phyloP scores from a whole-genome alignment of 805 yeast genomes.

The Wickerhamomyces silvicola region DNA sequence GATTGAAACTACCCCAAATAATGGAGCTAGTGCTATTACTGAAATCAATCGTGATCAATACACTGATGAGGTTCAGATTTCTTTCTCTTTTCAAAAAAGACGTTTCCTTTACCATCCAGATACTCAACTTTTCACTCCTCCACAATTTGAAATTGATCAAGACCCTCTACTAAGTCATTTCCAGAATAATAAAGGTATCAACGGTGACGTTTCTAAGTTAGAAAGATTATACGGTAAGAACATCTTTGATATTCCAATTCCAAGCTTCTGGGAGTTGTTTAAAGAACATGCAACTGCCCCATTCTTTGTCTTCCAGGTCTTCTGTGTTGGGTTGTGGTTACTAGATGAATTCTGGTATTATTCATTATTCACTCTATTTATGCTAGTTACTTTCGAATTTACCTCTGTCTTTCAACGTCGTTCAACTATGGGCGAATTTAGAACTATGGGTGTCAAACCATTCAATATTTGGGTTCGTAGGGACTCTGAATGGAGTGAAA shows the following conservation, averaged over 20 bases:
- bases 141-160: constrained; percentile 59
- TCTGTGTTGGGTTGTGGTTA: constrained; percentile 92
- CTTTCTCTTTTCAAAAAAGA: constrained; percentile 87
- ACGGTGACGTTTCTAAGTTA: constrained; percentile 42
- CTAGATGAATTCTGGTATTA: constrained; percentile 97
- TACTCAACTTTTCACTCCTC: constrained; percentile 62
- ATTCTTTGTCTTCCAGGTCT: constrained; percentile 91
- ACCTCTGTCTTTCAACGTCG: constrained; percentile 95
- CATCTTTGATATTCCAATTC: constrained; percentile 91
- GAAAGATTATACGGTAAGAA: constrained; percentile 73
- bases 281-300: constrained; percentile 98
- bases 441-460: constrained; percentile 96
- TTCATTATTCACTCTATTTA: constrained; percentile 83
- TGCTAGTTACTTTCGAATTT: constrained; percentile 89
- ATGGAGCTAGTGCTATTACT: constrained; percentile 80
- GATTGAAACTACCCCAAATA: constrained; percentile 76
- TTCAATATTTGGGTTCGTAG: constrained; percentile 71
- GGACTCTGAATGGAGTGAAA: constrained; percentile 58
- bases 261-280: constrained; percentile 84
- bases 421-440: constrained; percentile 89
- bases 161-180: constrained; percentile 49
- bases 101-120: constrained; percentile 67
- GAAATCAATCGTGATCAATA: constrained; percentile 47
- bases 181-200: constrained; percentile 49
- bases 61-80: constrained; percentile 55